Base-by-base conservation (phyloP, 192 early-diverging fungal genomes). In the Linnemannia exigua region DNA sequence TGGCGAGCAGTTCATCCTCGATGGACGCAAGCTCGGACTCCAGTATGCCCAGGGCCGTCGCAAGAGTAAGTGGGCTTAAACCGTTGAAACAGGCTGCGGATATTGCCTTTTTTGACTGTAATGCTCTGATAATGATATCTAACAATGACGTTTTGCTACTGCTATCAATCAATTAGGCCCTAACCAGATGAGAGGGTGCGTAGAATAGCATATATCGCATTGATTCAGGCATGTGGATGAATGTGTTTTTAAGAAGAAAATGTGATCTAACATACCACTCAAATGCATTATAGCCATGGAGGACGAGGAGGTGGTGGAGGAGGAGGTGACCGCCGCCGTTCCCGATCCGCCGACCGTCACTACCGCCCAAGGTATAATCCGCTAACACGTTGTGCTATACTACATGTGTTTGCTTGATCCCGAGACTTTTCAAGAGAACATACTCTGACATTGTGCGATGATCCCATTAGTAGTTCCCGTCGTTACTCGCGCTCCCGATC, bases 181-280 rank as follows among this genome's bases (percentile, higher is more conserved):
- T 47, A 79, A 79, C 38, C 84, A 86, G 44, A 86, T 86, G 84
- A 80, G 84, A 86, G 78, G 84, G 84, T 86, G 67, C 19, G 70
- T 63, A n/a, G 7, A 0, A 36, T 1, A 52, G 1, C 19, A 12
- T 20, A 16, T 35, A 33, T n/a, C 35, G 51, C 9, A 25, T 79
- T 46, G 20, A 1, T 37, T 61, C 12, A 37, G 52, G 33, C 15
- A 61, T 33, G n/a, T 6, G 28, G 41, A 72, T 48, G 16, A 28
- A 15, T 9, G 25, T 46, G 11, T 50, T 3, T 19, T 19, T 17
- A 5, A 20, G n/a, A 36, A 20, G 35, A 7, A 46, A 41, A 22
- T n/a, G n/a, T 19, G 38, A 69, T 22, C 50, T 58, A 54, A 78
- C 44, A 25, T 66, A 3, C 25, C n/a, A 28, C 7, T 22, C 17